A percentile compares a stretch with the other conserved stretches of the same genome.
Conservation (phyloP, 805 yeast species). For the Monosporozyma unispora region DNA sequence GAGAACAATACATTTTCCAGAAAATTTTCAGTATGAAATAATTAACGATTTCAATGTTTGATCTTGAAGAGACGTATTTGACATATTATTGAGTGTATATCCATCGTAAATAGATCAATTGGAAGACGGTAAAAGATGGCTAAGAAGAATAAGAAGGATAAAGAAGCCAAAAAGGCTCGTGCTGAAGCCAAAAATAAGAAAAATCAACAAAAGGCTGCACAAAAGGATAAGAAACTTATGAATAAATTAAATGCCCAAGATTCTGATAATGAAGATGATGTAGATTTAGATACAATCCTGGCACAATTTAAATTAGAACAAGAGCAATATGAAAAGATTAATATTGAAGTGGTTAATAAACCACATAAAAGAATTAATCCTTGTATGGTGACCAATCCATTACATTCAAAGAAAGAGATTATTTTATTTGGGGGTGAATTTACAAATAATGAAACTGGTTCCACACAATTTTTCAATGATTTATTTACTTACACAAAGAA, state of each 20-base stretch:
- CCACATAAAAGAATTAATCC: constrained; percentile 71
- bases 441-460: constrained; percentile 36
- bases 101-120: too few relatives aligned
- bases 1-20: too few relatives aligned
- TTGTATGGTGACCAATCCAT: constrained; percentile 65
- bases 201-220: constrained; percentile 61
- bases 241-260: constrained; percentile 55
- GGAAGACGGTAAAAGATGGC: too few relatives aligned
- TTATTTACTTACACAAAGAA: constrained; percentile 64
- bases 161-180: constrained; percentile 86
- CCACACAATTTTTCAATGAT: constrained; percentile 73
- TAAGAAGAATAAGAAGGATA: constrained; percentile 75
- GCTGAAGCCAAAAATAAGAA: constrained; percentile 76
- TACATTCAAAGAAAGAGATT: constrained; percentile 67
- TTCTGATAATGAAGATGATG: constrained; percentile 71
- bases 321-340: constrained; percentile 63
- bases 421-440: constrained; percentile 86
- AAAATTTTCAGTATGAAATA: too few relatives aligned
- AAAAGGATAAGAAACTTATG: constrained; percentile 64
- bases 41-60: too few relatives aligned
- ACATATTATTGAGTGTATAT: too few relatives aligned
- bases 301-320: constrained; percentile 75
- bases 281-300: constrained; percentile 77
- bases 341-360: constrained; percentile 44
- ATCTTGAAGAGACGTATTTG: too few relatives aligned